Evolutionary conservation across 1,284 basidiomycete genomes (phyloP).

Genomic region (Sporisorium sorghi): DNA sequence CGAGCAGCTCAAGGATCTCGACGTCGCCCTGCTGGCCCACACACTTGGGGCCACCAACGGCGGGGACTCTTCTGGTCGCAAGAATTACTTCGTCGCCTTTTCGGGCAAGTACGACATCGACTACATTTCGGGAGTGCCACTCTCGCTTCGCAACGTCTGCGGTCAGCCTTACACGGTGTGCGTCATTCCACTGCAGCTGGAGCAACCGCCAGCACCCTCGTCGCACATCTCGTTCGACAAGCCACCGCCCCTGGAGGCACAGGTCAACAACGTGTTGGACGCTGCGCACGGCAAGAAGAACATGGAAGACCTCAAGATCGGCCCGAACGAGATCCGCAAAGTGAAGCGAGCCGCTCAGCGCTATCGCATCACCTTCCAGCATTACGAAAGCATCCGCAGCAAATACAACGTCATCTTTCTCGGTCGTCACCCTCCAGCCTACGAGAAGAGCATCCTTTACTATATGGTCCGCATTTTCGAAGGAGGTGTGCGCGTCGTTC

Average conservation of each 20-base stretch:
- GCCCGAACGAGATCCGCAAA: constrained; percentile 27
- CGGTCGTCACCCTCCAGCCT: constrained; percentile 19
- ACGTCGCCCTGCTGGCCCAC: constrained; percentile 30
- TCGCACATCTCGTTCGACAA: constrained; percentile 6
- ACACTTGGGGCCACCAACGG: neutral
- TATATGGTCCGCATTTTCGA: constrained; percentile 35
- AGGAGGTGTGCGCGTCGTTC: constrained; percentile 22
- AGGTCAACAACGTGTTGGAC: constrained; percentile 21
- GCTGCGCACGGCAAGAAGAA: constrained; percentile 13
- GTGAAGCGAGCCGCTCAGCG: constrained; percentile 26
- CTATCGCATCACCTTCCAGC: constrained; percentile 19
- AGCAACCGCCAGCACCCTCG: constrained; percentile 18
- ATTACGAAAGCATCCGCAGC: constrained; percentile 29
- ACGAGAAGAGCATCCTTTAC: constrained; percentile 36
- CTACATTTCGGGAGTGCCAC: constrained; percentile 27
- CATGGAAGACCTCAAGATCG: constrained; percentile 22
- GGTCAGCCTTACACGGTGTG: constrained; percentile 19
- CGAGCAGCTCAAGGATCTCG: constrained; percentile 23
- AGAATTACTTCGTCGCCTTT: constrained; percentile 32
- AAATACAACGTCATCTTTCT: constrained; percentile 44
- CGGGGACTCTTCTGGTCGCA: neutral
- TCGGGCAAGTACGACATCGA: constrained; percentile 38
- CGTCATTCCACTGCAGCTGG: constrained; percentile 32
- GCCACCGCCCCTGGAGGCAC: constrained; percentile 8
- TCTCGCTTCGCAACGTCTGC: constrained; percentile 6